Conservation (phyloP, 352 stramenopile genomes). For the Halophytophthora polymorphica region DNA sequence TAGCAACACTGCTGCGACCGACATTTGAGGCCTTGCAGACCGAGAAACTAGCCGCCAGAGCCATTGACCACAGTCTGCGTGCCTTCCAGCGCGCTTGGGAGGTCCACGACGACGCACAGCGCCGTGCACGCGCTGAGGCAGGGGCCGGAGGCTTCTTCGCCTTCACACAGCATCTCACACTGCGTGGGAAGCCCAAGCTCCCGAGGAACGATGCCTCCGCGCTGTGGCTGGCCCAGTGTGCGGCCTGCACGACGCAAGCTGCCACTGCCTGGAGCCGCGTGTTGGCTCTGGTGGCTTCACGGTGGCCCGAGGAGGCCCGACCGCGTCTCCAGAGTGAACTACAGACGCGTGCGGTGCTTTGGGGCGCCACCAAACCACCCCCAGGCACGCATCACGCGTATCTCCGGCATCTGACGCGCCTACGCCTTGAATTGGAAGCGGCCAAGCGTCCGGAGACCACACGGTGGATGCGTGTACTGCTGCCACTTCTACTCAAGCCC, state of each 20-base stretch:
- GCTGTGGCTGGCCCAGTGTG: slow-evolving; percentile 7
- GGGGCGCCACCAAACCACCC: slow-evolving; percentile 17
- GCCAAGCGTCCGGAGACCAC: slow-evolving; percentile 23
- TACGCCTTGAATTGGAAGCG: slow-evolving; percentile 37
- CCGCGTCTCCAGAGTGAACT: slow-evolving; percentile 44
- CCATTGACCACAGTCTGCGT: slow-evolving; percentile 13
- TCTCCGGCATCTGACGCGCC: slow-evolving; percentile 31
- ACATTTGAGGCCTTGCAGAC: slow-evolving; percentile 22
- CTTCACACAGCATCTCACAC: slow-evolving; percentile 32
- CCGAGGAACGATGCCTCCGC: neutral
- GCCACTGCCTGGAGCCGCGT: slow-evolving; percentile 19
- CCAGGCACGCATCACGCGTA: slow-evolving; percentile 30
- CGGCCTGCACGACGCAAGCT: slow-evolving; percentile 20
- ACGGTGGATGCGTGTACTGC: slow-evolving; percentile 40
- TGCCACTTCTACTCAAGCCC: slow-evolving; percentile 49
- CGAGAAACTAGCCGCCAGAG: slow-evolving; percentile 11
- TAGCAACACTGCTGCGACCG: slow-evolving; percentile 33
- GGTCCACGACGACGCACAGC: slow-evolving; percentile 37
- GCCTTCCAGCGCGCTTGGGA: slow-evolving; percentile 51
- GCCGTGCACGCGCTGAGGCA: slow-evolving; percentile 18
- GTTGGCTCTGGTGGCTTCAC: slow-evolving; percentile 12
- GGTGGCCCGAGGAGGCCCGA: slow-evolving; percentile 14
- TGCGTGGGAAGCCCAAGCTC: slow-evolving; percentile 20
- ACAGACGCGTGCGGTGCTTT: slow-evolving; percentile 11
- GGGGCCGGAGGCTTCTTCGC: slow-evolving; percentile 45